Percentiles rank a stretch among this genome's conserved stretches.
Evolutionary conservation across 345 rosid genomes (phyloP).

Genomic region (Leavenworthia alabamica): DNA sequence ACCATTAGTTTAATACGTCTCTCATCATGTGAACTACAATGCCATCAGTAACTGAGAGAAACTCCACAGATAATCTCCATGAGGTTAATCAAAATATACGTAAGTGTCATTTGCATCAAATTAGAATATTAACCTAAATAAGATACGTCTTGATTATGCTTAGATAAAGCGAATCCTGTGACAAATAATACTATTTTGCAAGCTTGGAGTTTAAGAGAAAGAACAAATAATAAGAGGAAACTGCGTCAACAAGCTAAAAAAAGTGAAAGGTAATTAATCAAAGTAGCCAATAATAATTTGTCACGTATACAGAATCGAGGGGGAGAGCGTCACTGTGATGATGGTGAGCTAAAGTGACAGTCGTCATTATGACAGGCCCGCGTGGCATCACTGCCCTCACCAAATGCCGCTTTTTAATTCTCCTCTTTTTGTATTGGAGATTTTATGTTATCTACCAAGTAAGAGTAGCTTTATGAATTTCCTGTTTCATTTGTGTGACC

Average conservation of each 20-base stretch:
- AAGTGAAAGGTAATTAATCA: background rate
- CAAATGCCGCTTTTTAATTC: slow-evolving; percentile 18
- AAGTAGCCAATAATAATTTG: background rate
- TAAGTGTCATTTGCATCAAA: background rate
- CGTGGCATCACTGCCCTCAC: slow-evolving; percentile 24
- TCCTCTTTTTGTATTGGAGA: too few species aligned
- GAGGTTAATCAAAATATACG: background rate
- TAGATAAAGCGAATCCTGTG: slow-evolving; percentile 19
- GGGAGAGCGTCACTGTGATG: too few species aligned
- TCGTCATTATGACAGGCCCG: slow-evolving; percentile 24
- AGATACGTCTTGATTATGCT: background rate
- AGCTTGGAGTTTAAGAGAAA: slow-evolving; percentile 9
- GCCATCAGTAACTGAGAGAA: background rate
- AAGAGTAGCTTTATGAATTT: too few species aligned
- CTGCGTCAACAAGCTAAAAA: slow-evolving; percentile 11
- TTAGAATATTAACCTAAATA: background rate
- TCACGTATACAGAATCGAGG: background rate
- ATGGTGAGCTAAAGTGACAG: slow-evolving; percentile 26
- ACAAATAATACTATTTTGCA: slow-evolving; percentile 8
- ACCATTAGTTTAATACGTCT: background rate
- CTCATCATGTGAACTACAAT: background rate
- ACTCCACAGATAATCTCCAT: background rate
- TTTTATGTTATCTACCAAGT: too few species aligned
- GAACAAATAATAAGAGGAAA: slow-evolving; percentile 7
- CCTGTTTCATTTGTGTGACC: background rate